These are phyloP conservation scores for Coemansia sp. DNA, from an alignment of 192 early-diverging fungal species.

Conservation along the genomic window DNA sequence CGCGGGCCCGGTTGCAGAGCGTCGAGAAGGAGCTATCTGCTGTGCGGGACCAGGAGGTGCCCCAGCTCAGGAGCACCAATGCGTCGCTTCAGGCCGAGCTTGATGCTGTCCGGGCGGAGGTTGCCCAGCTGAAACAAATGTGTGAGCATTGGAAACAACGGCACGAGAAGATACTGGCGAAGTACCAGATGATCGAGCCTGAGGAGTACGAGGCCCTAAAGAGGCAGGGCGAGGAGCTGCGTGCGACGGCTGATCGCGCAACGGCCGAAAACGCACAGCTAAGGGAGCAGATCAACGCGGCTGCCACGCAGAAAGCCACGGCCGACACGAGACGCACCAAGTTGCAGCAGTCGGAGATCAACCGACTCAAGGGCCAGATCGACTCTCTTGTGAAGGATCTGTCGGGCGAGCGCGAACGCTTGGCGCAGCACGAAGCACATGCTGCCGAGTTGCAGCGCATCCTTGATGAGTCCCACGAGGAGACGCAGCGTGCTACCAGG, in stretches of 20 bases:
- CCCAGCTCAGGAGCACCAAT: slow-evolving; percentile 52
- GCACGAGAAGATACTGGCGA: slow-evolving; percentile 69
- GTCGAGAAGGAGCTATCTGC: slow-evolving; percentile 56
- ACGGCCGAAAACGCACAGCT: slow-evolving; percentile 9
- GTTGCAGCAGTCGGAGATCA: slow-evolving; percentile 26
- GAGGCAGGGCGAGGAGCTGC: slow-evolving; percentile 45
- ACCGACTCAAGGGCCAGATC: slow-evolving; percentile 14
- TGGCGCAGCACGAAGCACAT: slow-evolving; percentile 5
- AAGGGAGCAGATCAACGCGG: background rate
- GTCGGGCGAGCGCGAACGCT: background rate
- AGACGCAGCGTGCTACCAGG: background rate
- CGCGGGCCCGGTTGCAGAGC: slow-evolving; percentile 20
- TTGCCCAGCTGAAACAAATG: slow-evolving; percentile 59
- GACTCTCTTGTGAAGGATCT: slow-evolving; percentile 14
- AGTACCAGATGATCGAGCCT: slow-evolving; percentile 81
- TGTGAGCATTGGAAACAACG: slow-evolving; percentile 73
- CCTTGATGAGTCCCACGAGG: slow-evolving; percentile 2
- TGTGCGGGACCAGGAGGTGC: slow-evolving; percentile 58
- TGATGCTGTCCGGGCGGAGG: slow-evolving; percentile 58
- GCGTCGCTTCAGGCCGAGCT: slow-evolving; percentile 60
- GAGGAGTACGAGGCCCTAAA: slow-evolving; percentile 72
- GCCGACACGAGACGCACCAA: slow-evolving; percentile 9
- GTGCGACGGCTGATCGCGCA: slow-evolving; percentile 16
- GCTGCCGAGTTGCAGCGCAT: background rate
- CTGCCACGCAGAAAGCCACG: slow-evolving; percentile 11